Evolutionary conservation across 805 yeast genomes (phyloP).

Genomic region (Candida loeiensis): DNA sequence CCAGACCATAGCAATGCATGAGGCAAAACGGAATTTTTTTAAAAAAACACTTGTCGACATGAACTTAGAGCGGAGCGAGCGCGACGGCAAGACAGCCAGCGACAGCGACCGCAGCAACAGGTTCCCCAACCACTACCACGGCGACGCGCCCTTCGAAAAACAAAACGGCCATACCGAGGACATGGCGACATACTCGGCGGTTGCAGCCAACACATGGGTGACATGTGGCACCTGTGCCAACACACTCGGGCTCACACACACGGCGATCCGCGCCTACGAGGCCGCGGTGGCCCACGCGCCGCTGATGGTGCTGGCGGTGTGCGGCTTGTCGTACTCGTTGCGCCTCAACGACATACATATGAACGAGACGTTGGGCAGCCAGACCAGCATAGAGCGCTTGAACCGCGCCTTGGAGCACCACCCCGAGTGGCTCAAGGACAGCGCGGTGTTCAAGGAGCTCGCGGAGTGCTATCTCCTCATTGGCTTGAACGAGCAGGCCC

Average conservation of each 20-base stretch:
- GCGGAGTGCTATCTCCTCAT: conserved; percentile 48
- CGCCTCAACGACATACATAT: conserved; percentile 35
- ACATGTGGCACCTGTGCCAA: conserved; percentile 46
- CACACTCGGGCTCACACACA: conserved; percentile 33
- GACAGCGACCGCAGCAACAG: conserved; percentile 1
- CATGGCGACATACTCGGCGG: conserved; percentile 16
- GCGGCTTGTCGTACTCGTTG: conserved; percentile 41
- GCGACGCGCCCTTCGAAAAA: not conserved
- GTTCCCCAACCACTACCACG: not conserved
- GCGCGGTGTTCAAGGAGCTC: conserved; percentile 45
- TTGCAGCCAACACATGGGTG: conserved; percentile 43
- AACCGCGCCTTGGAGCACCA: conserved; percentile 35
- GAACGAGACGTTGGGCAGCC: conserved; percentile 39
- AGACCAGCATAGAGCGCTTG: conserved; percentile 38
- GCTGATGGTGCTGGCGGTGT: conserved; percentile 36
- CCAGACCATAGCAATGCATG: conserved; percentile 1
- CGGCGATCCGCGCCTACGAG: conserved; percentile 45
- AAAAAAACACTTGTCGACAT: conserved; percentile 3
- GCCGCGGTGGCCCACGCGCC: conserved; percentile 42
- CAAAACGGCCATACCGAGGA: not conserved
- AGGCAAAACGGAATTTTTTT: conserved; percentile 2
- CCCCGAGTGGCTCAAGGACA: conserved; percentile 37
- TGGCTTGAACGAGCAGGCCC: conserved; percentile 51
- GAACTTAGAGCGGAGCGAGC: conserved; percentile 1
- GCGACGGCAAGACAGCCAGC: not conserved